A percentile compares a stretch with the other conserved stretches of the same genome.
Conservation (phyloP, 164 flowering plant species). For the Euptelea pleiosperma region DNA sequence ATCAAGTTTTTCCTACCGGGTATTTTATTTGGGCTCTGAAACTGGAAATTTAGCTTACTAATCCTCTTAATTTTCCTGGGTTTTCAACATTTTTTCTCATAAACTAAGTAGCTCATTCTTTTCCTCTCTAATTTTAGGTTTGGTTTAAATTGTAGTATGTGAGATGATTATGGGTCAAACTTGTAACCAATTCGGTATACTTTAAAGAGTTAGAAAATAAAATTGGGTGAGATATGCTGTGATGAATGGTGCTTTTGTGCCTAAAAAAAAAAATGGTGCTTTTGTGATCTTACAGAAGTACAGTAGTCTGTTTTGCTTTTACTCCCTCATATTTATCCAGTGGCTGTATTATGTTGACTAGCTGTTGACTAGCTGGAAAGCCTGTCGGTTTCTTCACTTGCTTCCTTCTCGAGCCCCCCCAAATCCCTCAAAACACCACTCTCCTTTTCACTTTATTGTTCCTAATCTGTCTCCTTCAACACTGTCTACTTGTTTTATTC, state of each 20-base stretch:
- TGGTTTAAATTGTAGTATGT: too few relatives aligned
- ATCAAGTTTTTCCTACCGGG: neutral
- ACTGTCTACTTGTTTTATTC: neutral
- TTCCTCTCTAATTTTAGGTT: too few relatives aligned
- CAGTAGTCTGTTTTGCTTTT: too few relatives aligned
- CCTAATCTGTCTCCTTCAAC: slow-evolving; percentile 1
- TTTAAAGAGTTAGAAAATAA: too few relatives aligned
- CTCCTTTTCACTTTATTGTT: neutral
- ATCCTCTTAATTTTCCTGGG: neutral
- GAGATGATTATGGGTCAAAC: too few relatives aligned
- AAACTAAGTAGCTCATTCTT: too few relatives aligned
- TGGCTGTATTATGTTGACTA: slow-evolving; percentile 13
- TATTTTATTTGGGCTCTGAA: neutral
- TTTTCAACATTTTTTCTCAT: neutral
- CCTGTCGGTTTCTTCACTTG: slow-evolving; percentile 3
- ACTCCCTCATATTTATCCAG: neutral
- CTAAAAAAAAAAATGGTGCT: too few relatives aligned
- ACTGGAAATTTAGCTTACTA: neutral
- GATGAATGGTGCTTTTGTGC: too few relatives aligned
- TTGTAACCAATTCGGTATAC: too few relatives aligned
- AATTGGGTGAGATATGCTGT: too few relatives aligned
- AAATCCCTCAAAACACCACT: neutral
- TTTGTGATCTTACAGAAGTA: too few relatives aligned
- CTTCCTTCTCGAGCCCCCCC: slow-evolving; percentile 22
- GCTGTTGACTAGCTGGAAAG: slow-evolving; percentile 10